Percentiles rank a stretch among this genome's conserved stretches.
Conservation (phyloP, 2,329 filamentous ascomycete species). For the Metarhizium rileyi region DNA sequence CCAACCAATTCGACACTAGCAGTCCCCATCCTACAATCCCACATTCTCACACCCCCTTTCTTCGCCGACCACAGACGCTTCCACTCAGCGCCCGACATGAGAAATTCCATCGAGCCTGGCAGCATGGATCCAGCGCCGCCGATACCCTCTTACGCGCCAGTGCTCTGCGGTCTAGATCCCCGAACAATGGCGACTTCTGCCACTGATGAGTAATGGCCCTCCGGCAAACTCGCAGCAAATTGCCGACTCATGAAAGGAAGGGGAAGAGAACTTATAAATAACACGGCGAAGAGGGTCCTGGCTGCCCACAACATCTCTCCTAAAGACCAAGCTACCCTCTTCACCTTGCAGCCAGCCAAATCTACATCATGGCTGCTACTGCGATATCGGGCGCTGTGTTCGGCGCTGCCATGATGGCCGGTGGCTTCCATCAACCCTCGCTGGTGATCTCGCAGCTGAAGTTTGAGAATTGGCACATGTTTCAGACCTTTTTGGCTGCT, state of each 20-base stretch:
- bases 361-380: conserved; percentile 2
- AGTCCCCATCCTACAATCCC: background rate
- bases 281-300: background rate
- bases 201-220: background rate
- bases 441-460: conserved; percentile 53
- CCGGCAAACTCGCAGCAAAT: background rate
- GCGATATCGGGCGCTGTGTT: conserved; percentile 45
- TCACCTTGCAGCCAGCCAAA: too few species aligned
- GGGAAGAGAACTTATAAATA: background rate
- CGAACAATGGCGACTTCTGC: too few species aligned
- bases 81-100: background rate
- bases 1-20: background rate
- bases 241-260: background rate
- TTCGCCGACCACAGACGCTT: background rate
- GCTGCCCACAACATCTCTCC: background rate
- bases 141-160: background rate
- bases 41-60: background rate
- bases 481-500: conserved; percentile 53
- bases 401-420: conserved; percentile 49
- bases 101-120: background rate
- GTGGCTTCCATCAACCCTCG: conserved; percentile 50
- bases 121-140: background rate
- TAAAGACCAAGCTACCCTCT: background rate
- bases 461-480: conserved; percentile 54
- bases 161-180: background rate